Evolutionary conservation across 1,284 basidiomycete species (phyloP), one percentile per base, ranked within the genome.

Genomic region (Singerocomus inundabilis): DNA sequence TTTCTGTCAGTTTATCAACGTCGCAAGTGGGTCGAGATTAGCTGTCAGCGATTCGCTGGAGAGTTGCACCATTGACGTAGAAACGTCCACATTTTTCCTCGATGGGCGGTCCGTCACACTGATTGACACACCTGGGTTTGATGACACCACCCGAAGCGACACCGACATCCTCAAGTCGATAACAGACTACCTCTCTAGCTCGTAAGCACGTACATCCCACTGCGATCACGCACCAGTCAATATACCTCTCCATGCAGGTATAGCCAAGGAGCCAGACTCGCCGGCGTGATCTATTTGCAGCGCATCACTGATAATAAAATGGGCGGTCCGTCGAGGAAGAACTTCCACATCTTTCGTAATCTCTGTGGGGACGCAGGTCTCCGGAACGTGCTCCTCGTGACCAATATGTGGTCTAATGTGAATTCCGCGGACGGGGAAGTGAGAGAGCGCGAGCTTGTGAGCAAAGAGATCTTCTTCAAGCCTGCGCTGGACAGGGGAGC

Each of bases 281-380:
- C 71, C 5, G 80, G 79, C 0, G 60, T 81, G 47, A 69, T 81
- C n/a, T 81, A 80, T 55, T 66, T 79, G 63, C 78, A 81, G 44
- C 71, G 74, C 18, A 81, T 81, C 52, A 69, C 73, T 25, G 77
- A 80, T 50, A 68, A 71, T 57, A 70, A 76, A 29, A 70, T 81
- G 59, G 73, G 73, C 10, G 78, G 79, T 10, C 73, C 74, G 25
- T 75, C 76, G 18, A 62, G 65, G 13, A 69, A 72, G 21, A 81
- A 76, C 56, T 76, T 80, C 53, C 64, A 64, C 35, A 70, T 79
- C 54, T 77, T 81, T 60, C 66, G 73, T 30, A 70, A 72, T 46
- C 66, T 81, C n/a, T 81, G 80, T 46, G 79, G 79, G 1, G 75
- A 78, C 15, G 57, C 54, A 0, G 67, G 71, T 0, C 66, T 81